Base-by-base conservation (phyloP, 139 green algal species). In the Auxenochlorella protothecoides region DNA sequence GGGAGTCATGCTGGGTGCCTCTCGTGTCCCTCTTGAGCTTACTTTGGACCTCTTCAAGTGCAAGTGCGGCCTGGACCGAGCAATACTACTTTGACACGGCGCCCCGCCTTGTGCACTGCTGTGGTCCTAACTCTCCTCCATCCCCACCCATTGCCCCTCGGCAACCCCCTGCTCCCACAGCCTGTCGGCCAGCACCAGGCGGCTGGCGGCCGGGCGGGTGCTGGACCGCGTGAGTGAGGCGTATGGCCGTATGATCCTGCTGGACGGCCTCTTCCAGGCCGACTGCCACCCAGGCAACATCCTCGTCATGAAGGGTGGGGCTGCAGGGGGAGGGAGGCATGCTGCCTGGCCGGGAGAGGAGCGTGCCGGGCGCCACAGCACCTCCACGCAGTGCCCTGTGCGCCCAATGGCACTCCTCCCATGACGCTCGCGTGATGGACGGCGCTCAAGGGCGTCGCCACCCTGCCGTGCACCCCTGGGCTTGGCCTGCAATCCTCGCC, bases 221-320 rank as follows among this genome's bases (percentile, higher is more conserved):
- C 65, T 92, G 61, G 51, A 27, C 0, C 72, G 76, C 4, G 79
- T 98, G 68, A 85, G 83, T 0, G 87, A 94, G 74, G 93, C 92
- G 3, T 98, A 97, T 76, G 93, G 93, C 12, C 82, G 81, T 55
- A 97, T 97, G 93, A 92, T 98, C 65, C 78, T 98, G 55, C 73
- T 84, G 5, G 84, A 92, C 56, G 92, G 92, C 0, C 84, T 95
- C 27, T 97, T 97, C 77, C 92, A 97, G 71, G 79, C 79, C 8
- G 84, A 80, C 75, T 66, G 79, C 77, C 81, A 85, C 78, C 81
- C 76, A 15, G 90, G 90, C 59, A 97, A 97, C 85, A 96, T 97
- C 63, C 73, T 97, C 65, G 87, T 96, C 44, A 83, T 89, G 73
- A 75, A 84, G 9, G 85, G 89, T 65, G 54, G 4, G 68, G 69